phyloP scores from a whole-genome alignment of 495 filamentous ascomycete species.

The Aspergillus wentii region DNA sequence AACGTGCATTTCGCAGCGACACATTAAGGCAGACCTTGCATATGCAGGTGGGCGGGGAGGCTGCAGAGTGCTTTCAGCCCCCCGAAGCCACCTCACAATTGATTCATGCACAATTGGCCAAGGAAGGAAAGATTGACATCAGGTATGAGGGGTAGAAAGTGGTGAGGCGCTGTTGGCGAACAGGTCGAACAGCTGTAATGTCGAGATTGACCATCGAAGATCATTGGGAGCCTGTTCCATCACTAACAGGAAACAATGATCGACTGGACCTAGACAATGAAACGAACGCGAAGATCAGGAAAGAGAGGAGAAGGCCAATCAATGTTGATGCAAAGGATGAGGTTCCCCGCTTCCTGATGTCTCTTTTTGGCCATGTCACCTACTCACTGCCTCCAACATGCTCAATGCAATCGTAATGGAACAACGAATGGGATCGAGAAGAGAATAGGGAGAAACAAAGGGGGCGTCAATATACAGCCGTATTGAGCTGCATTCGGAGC shows the following conservation, averaged over 20 bases:
- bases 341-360: not conserved
- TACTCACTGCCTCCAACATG: not conserved
- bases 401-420: not conserved
- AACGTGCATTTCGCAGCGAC: not conserved
- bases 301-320: not conserved
- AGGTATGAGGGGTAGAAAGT: not conserved
- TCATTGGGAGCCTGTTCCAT: not conserved
- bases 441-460: not conserved
- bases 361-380: not conserved
- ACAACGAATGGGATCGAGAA: not conserved
- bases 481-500: not conserved
- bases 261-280: not conserved
- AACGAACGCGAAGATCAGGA: not conserved
- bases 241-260: not conserved
- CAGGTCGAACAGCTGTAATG: not conserved
- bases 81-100: not conserved
- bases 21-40: not conserved
- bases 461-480: not conserved
- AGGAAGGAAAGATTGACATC: not conserved
- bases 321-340: not conserved
- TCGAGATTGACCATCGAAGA: not conserved
- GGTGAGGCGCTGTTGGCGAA: not conserved
- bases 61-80: not conserved
- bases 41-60: not conserved
- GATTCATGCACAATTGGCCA: not conserved